Evolutionary conservation across 2,329 filamentous ascomycete species (phyloP), one percentile per base, ranked within the genome.

Genomic region (Bipolaris oryzae): DNA sequence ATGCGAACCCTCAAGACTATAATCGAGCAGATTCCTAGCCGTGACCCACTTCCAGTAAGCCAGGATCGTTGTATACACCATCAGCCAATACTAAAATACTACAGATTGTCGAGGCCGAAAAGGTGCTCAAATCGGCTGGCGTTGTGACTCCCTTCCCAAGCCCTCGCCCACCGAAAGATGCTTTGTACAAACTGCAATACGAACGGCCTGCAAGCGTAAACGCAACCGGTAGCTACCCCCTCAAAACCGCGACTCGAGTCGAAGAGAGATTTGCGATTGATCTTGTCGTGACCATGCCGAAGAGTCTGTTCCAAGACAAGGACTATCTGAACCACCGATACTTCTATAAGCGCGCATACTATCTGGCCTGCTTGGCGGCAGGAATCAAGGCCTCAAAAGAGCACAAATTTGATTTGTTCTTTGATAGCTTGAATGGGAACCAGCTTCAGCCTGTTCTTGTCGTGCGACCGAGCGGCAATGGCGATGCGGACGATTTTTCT

Each of bases 311-410:
- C 69, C 92, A 96, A 71, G 91, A 96, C 42, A 98, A 98, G 77
- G 95, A 99, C 76, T 97, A 94, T 74, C 83, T 93, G 47, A 92
- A 96, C 74, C 84, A 95, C 80, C 87, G 95, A 59, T 98, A 96
- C 78, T 96, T 97, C 72, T 93, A 97, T 79, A 96, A 96, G 70
- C 84, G 93, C 61, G 90, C 95, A 11, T 98, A 94, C 76, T 98
- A 96, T 72, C 80, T 98, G 48, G 91, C 93, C 33, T 91, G 90
- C 62, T 80, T 98, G 53, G 87, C 92, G 13, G 87, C 86, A 28
- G 87, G 85, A 4, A 79, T 98, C 50, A 86, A 87, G 62, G 80
- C 84, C 35, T 78, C 83, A 3, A 76, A 87, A 43, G 79, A 78
- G 3, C 75, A 83, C 15, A 78, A 79, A 0, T 82, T 89, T 64